Evolutionary conservation across 2,329 filamentous ascomycete genomes (phyloP).

Genomic region (Apiospora marii): DNA sequence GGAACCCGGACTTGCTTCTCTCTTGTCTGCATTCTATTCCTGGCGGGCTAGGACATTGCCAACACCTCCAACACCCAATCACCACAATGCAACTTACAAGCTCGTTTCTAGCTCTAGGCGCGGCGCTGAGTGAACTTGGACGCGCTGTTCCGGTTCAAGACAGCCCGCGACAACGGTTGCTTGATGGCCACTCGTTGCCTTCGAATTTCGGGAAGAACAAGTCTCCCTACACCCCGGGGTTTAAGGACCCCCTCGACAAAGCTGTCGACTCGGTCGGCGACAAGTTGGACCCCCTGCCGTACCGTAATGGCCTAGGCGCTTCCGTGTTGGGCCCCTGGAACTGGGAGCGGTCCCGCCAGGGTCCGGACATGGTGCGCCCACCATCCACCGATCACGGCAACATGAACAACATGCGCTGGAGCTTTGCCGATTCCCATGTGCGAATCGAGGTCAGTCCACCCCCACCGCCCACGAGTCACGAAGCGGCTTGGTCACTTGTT

Average conservation of each 20-base stretch:
- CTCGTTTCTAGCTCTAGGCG: constrained; percentile 35
- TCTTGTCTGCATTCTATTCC: background rate
- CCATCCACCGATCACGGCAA: constrained; percentile 77
- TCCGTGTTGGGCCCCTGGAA: constrained; percentile 76
- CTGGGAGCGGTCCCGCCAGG: constrained; percentile 70
- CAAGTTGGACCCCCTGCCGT: constrained; percentile 70
- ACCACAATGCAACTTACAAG: constrained; percentile 37
- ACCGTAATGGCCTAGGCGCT: constrained; percentile 69
- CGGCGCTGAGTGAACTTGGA: constrained; percentile 36
- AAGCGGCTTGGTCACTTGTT: background rate
- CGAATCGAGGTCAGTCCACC: constrained; percentile 61
- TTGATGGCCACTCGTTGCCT: constrained; percentile 57
- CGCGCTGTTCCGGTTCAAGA: constrained; percentile 49
- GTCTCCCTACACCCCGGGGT: constrained; percentile 65
- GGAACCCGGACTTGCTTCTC: background rate
- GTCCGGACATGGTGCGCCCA: constrained; percentile 75
- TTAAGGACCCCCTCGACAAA: constrained; percentile 68
- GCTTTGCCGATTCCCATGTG: constrained; percentile 70
- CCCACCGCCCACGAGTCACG: background rate
- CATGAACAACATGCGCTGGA: constrained; percentile 77
- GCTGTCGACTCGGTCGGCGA: constrained; percentile 68
- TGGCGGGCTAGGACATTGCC: background rate
- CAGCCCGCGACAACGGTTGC: constrained; percentile 62
- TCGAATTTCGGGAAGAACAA: constrained; percentile 50
- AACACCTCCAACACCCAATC: constrained; percentile 8